Evolutionary conservation across 139 green algal species (phyloP).

Genomic region (Volvox africanus): DNA sequence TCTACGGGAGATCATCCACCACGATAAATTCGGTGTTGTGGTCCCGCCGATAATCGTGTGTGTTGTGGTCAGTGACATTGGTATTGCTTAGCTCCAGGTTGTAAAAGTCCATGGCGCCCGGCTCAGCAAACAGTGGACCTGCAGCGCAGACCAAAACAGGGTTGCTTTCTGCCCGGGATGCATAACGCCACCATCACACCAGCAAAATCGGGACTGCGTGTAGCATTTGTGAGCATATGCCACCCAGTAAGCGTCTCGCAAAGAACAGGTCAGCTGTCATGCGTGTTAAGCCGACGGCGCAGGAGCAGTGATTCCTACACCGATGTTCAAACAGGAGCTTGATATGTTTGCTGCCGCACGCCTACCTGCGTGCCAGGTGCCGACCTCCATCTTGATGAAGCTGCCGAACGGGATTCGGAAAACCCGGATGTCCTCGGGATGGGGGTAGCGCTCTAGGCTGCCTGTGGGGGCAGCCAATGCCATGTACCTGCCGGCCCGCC

Average conservation of each 20-base stretch:
- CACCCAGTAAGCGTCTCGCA: too few relatives aligned
- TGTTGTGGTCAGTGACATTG: conserved; percentile 95
- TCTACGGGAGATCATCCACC: conserved; percentile 4
- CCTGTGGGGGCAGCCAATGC: conserved; percentile 77
- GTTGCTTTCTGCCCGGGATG: too few relatives aligned
- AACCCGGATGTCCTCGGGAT: conserved; percentile 59
- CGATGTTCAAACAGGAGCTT: too few relatives aligned
- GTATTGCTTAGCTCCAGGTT: conserved; percentile 97
- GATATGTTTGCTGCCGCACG: background rate
- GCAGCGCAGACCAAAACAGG: background rate
- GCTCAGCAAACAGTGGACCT: conserved; percentile 74
- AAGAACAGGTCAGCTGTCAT: too few relatives aligned
- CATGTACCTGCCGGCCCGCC: conserved; percentile 82
- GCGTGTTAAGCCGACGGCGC: too few relatives aligned
- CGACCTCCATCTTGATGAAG: conserved; percentile 83
- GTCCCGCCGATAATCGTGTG: conserved; percentile 76
- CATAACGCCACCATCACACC: too few relatives aligned
- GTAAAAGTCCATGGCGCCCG: conserved; percentile 88
- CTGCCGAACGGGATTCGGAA: conserved; percentile 74
- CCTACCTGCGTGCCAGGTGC: conserved; percentile 60
- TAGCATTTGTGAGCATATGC: too few relatives aligned
- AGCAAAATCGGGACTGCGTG: too few relatives aligned
- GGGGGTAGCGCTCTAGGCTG: conserved; percentile 59
- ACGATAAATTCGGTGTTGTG: conserved; percentile 19
- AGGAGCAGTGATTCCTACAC: too few relatives aligned